Evolutionary conservation across 495 filamentous ascomycete genomes (phyloP), one percentile per base, ranked within the genome.

Genomic region (Durotheca rogersii): DNA sequence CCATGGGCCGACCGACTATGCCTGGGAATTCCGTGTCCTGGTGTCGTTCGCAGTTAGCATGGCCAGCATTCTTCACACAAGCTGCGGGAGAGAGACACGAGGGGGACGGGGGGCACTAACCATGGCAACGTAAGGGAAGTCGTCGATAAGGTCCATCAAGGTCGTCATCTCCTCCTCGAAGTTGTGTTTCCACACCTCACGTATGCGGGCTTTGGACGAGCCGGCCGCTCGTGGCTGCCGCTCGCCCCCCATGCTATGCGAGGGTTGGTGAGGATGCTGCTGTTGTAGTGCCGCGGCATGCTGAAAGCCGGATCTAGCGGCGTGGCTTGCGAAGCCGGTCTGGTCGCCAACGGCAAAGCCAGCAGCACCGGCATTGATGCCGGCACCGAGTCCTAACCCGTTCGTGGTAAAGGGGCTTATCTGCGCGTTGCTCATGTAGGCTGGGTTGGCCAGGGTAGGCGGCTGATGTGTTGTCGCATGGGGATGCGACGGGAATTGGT

Each of bases 21-120:
- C 93, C 93, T 3, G 93, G 93, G 60, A 98, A 98, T 65, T 97
- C 92, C 36, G 94, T 96, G 66, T 98, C 94, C 92, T 97, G 64
- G 36, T 21, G 44, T 7, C 11, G 38, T 38, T 7, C 11, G 18
- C 31, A 14, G 58, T 71, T 53, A 70, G 66, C 57, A 43, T 37
- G 20, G 16, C 29, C 11, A n/a, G 25, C 7, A 9, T 6, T 38
- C 23, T 33, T 36, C 15, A 31, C 21, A 7, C n/a, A n/a, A n/a
- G n/a, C n/a, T n/a, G n/a, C 16, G 15, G 3, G 12, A 17, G 12
- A 19, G 5, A 2, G 27, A 38, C 25, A 42, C 18, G 18, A 33
- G 23, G 12, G 29, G 2, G 17, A 3, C 7, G 14, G 23, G 29
- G 17, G 40, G 33, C 29, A 42, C 69, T 72, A 74, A 97, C 92